These are phyloP conservation scores for Aspergillus bridgeri DNA, from an alignment of 495 filamentous ascomycete genomes.

Conservation along the genomic window DNA sequence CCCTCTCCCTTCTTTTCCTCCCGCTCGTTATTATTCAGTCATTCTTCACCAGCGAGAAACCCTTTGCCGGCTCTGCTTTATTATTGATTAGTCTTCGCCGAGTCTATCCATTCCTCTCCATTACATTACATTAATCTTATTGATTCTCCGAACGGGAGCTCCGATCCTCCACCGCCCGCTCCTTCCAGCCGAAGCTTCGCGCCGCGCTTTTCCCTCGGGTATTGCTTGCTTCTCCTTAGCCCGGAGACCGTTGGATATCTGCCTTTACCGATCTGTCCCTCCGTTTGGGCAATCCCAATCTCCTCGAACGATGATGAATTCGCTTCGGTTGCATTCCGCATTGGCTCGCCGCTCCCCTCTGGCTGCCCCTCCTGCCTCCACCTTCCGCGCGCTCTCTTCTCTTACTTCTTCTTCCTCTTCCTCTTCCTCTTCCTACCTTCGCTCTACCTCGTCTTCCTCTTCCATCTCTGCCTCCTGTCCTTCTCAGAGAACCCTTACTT, in stretches of 20 bases:
- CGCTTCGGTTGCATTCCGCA: slow-evolving; percentile 44
- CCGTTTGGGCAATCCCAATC: slow-evolving; percentile 14
- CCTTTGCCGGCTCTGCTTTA: slow-evolving; percentile 28
- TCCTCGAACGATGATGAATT: slow-evolving; percentile 28
- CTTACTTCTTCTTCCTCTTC: slow-evolving; percentile 2
- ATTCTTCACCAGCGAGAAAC: neutral
- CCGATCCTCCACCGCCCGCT: slow-evolving; percentile 21
- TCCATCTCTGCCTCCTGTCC: slow-evolving; percentile 19
- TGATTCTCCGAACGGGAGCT: slow-evolving; percentile 10
- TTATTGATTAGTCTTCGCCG: too few species aligned
- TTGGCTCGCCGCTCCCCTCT: slow-evolving; percentile 41
- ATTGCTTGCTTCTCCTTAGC: slow-evolving; percentile 1
- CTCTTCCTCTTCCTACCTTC: slow-evolving; percentile 16
- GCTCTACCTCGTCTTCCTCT: slow-evolving; percentile 18
- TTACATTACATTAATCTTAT: too few species aligned
- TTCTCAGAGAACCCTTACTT: slow-evolving; percentile 26
- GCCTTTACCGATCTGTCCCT: slow-evolving; percentile 23
- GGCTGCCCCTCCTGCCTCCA: slow-evolving; percentile 32
- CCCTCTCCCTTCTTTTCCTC: slow-evolving; percentile 7
- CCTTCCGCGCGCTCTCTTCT: slow-evolving; percentile 2
- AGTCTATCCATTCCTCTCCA: neutral
- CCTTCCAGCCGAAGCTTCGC: slow-evolving; percentile 22
- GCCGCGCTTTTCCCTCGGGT: slow-evolving; percentile 23
- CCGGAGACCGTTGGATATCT: slow-evolving; percentile 6
- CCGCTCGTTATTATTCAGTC: too few species aligned